phyloP scores from a whole-genome alignment of 1,284 basidiomycete genomes.

The Tilletia setariae region DNA sequence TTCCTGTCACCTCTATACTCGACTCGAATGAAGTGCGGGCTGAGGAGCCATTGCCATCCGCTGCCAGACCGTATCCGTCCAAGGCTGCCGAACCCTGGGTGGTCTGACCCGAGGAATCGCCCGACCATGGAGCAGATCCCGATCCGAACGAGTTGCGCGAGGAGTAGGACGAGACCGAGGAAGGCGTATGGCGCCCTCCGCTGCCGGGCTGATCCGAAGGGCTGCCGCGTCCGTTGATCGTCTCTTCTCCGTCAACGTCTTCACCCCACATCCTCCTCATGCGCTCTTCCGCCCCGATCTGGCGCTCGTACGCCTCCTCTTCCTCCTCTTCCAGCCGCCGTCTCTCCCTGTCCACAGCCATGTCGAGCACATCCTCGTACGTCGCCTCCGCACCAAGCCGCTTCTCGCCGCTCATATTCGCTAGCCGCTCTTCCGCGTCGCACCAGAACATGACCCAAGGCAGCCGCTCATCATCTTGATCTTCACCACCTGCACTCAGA shows the following conservation, averaged over 20 bases:
- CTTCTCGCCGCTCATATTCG: constrained; percentile 40
- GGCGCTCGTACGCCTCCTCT: constrained; percentile 12
- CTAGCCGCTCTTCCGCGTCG: constrained; percentile 76
- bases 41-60: too few relatives aligned
- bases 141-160: too few relatives aligned
- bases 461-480: constrained; percentile 54
- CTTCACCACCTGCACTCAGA: background rate
- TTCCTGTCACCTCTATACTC: constrained; percentile 45
- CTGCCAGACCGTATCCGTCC: too few relatives aligned
- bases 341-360: constrained; percentile 8
- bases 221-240: constrained; percentile 45
- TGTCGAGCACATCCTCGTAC: constrained; percentile 20
- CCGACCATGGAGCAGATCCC: too few relatives aligned
- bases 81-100: too few relatives aligned
- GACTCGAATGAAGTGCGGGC: too few relatives aligned
- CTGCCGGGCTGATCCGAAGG: too few relatives aligned
- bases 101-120: too few relatives aligned
- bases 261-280: constrained; percentile 5
- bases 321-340: constrained; percentile 16
- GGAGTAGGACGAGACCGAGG: too few relatives aligned
- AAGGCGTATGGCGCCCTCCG: too few relatives aligned
- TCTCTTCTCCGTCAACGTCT: background rate
- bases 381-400: constrained; percentile 27
- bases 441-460: constrained; percentile 97
- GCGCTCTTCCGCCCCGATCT: background rate